Evolutionary conservation across 441 rosid genomes (phyloP).

Genomic region (Euphorbia schlechtendalii): DNA sequence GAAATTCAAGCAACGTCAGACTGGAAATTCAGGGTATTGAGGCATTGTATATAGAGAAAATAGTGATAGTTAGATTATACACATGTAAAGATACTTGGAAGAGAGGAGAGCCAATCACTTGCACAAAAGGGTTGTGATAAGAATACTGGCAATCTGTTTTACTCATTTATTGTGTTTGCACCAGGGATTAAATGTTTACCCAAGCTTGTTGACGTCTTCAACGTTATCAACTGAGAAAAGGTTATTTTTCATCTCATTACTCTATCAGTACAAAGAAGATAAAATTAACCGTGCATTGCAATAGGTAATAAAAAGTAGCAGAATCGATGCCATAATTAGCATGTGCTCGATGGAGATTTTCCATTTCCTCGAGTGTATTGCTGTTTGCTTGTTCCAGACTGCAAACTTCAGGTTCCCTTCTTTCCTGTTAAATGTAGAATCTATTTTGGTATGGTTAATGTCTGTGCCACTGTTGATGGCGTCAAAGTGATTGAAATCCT

Average conservation of each 20-base stretch:
- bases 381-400: slow-evolving; percentile 1
- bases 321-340: slow-evolving; percentile 18
- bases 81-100: too few species aligned
- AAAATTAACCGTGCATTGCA: neutral
- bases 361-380: slow-evolving; percentile 10
- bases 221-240: neutral
- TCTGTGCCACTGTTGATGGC: neutral
- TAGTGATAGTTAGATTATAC: slow-evolving; percentile 37
- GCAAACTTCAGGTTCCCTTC: slow-evolving; percentile 9
- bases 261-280: neutral
- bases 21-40: slow-evolving; percentile 28
- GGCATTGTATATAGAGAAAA: slow-evolving; percentile 51
- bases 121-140: slow-evolving; percentile 12
- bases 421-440: slow-evolving; percentile 5
- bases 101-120: slow-evolving; percentile 19
- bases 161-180: neutral
- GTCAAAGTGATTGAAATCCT: neutral
- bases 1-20: slow-evolving; percentile 38
- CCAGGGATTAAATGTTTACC: neutral
- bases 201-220: neutral
- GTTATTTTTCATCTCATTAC: neutral
- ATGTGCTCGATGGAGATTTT: slow-evolving; percentile 7
- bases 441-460: neutral
- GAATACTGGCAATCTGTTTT: slow-evolving; percentile 5
- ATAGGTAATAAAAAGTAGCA: slow-evolving; percentile 19